A percentile compares a stretch with the other conserved stretches of the same genome.
Evolutionary conservation across 129 eudicot genomes (phyloP).

Genomic region (Lactuca saligna): DNA sequence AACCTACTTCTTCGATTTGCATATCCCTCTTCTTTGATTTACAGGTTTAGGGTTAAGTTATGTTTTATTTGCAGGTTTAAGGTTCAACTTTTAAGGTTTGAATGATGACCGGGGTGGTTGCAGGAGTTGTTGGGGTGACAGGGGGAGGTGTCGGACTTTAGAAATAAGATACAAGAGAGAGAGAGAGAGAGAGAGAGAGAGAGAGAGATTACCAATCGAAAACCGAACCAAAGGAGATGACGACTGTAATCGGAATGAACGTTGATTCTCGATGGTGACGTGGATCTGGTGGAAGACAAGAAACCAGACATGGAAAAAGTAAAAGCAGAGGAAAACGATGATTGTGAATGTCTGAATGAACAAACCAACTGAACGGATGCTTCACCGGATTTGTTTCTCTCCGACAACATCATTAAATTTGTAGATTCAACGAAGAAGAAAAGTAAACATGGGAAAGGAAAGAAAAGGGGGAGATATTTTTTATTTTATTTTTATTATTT

Average conservation of each 20-base stretch:
- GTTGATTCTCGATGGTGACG: conserved; percentile 52
- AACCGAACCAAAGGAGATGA: conserved; percentile 51
- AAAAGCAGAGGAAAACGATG: conserved; percentile 27
- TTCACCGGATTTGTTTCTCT: conserved; percentile 34
- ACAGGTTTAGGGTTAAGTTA: too few species aligned
- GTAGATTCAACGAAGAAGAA: conserved; percentile 21
- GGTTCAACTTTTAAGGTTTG: too few species aligned
- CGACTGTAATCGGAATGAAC: conserved; percentile 28
- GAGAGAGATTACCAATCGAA: conserved; percentile 36
- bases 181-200: not conserved
- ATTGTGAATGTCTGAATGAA: conserved; percentile 53
- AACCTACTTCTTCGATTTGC: too few species aligned
- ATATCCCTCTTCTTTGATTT: too few species aligned
- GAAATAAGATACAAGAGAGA: too few species aligned
- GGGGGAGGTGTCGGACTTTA: too few species aligned
- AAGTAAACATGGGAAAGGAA: not conserved
- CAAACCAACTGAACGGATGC: conserved; percentile 55
- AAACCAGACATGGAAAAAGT: conserved; percentile 35
- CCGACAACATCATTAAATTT: conserved; percentile 37
- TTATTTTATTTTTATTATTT: too few species aligned
- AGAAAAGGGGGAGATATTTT: too few species aligned
- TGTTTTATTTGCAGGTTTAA: too few species aligned
- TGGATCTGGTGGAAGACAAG: conserved; percentile 38
- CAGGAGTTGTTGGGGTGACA: too few species aligned
- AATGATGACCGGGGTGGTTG: too few species aligned